Conservation (phyloP, 2,329 filamentous ascomycete species). For the Teratosphaeria pseudoeucalypti region DNA sequence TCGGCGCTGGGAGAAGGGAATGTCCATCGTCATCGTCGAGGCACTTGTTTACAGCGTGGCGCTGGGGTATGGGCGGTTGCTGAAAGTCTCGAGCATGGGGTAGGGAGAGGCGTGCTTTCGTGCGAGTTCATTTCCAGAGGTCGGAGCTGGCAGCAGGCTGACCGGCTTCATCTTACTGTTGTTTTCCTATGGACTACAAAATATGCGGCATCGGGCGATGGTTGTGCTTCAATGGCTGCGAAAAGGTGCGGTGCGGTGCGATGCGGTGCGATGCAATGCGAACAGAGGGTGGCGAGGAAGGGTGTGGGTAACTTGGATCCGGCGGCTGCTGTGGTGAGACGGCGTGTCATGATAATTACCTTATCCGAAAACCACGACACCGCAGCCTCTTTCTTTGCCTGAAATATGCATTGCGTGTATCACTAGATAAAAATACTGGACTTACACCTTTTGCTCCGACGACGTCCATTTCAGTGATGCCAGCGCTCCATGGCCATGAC, state of each 20-base stretch:
- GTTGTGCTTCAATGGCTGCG: not conserved
- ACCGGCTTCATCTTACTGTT: not conserved
- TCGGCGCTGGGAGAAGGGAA: slow-evolving; percentile 1
- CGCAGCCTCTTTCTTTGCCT: not conserved
- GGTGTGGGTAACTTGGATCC: not conserved
- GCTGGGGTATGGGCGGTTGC: not conserved
- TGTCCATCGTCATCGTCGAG: not conserved
- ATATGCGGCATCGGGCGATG: not conserved
- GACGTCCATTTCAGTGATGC: no score
- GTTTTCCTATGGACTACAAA: not conserved
- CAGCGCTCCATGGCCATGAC: no score
- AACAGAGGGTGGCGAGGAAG: not conserved
- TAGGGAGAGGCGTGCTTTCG: not conserved
- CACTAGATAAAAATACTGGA: no score
- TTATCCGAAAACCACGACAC: not conserved
- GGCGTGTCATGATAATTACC: not conserved
- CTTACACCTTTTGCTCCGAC: no score
- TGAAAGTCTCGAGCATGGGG: not conserved
- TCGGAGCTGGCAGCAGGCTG: not conserved
- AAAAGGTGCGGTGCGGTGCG: not conserved
- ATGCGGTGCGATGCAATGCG: not conserved
- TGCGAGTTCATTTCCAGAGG: not conserved
- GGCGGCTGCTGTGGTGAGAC: not conserved
- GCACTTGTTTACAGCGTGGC: not conserved
- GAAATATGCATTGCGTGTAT: not conserved